A percentile compares a stretch with the other conserved stretches of the same genome.
Conservation (phyloP, 768 basidiomycete species). For the Lentinula sp. region DNA sequence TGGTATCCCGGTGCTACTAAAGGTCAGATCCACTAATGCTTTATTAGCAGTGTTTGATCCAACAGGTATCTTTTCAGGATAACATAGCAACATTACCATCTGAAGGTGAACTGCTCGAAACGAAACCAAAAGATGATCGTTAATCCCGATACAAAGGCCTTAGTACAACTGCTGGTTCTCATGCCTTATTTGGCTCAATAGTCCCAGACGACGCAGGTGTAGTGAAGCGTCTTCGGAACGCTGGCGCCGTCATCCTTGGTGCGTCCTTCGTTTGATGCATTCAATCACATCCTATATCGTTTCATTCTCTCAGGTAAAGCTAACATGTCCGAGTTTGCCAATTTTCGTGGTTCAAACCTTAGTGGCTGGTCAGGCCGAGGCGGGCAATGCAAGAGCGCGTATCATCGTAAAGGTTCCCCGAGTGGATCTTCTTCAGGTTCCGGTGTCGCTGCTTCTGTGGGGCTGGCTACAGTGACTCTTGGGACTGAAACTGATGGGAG, state of each 20-base stretch:
- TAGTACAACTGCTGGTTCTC: conserved; percentile 43
- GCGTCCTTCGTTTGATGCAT: not conserved
- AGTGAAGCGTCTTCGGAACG: conserved; percentile 33
- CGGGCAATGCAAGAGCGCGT: conserved; percentile 35
- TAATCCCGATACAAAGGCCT: conserved; percentile 21
- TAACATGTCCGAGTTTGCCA: conserved; percentile 49
- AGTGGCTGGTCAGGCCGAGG: conserved; percentile 55
- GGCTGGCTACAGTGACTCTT: conserved; percentile 29
- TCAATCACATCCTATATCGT: not conserved
- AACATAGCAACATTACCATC: conserved; percentile 41
- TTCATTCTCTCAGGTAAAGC: conserved; percentile 35
- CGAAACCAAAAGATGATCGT: not conserved
- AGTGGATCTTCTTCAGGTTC: conserved; percentile 37
- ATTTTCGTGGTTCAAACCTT: conserved; percentile 38
- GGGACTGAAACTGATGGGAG: conserved; percentile 47
- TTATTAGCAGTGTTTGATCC: not conserved
- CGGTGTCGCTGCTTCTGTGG: conserved; percentile 31
- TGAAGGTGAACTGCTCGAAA: conserved; percentile 24
- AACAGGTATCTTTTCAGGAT: conserved; percentile 21
- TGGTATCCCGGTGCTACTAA: conserved; percentile 48
- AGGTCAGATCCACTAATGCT: conserved; percentile 21
- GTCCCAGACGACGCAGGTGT: conserved; percentile 42
- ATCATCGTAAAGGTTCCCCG: conserved; percentile 32
- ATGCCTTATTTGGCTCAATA: conserved; percentile 32
- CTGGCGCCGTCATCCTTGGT: conserved; percentile 42